Base-by-base conservation (phyloP, 768 basidiomycete genomes). In the Tulasnella sp. region DNA sequence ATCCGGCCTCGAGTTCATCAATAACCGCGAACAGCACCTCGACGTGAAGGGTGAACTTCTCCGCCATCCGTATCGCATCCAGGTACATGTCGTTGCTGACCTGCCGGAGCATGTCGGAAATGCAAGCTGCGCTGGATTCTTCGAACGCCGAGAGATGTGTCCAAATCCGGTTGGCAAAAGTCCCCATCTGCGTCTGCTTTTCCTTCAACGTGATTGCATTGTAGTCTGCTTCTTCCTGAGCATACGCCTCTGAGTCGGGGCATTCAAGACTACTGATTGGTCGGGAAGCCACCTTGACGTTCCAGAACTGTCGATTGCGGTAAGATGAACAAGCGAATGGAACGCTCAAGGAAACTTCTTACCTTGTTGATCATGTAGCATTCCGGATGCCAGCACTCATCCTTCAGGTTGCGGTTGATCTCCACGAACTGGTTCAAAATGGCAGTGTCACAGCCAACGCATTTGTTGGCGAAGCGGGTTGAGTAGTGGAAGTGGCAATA, bases 351-450 rank as follows among this genome's bases (percentile, higher is more conserved):
- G 5, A 35, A 85, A 10, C 40, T 3, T 78, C 89, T 78, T 80
- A 96, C 96, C 88, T 99, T 99, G 85, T 98, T 96, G 81, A 99
- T 98, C 96, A 98, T 98, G 85, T 99, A 98, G 84, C 98, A 99
- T 84, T 99, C 98, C 77, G 98, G 98, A 88, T 99, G 98, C 97
- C 98, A 99, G 83, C 97, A 99, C 86, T 99, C 98, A 85, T 99
- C 96, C 81, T 92, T 88, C 89, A 93, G 94, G 85, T 98, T 99
- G 79, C 98, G 90, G 83, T 99, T 99, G 85, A 99, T 98, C 86
- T 99, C 98, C 79, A 99, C 98, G 82, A 98, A 99, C 84, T 99
- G 98, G 86, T 99, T 99, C 81, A 99, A 86, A 80, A 99, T 99
- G 20, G 98, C 98, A 79, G 92, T 98, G 81, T 91, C 93, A 85